Evolutionary conservation across 108 stramenopile genomes (phyloP), one percentile per base, ranked within the genome.

Genomic region (Cyclostephanos invisitatus): DNA sequence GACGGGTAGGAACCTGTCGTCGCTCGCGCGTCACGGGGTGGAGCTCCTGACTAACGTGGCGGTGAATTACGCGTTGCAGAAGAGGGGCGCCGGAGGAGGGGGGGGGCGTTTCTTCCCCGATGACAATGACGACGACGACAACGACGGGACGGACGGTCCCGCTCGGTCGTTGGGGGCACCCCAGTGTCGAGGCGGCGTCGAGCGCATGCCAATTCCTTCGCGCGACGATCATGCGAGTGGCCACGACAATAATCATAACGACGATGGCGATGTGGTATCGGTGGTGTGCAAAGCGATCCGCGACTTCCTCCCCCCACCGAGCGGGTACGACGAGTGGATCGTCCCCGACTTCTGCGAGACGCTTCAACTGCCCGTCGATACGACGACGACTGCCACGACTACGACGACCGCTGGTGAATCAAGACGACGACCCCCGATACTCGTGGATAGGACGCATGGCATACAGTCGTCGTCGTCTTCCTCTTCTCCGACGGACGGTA

Each of bases 311-410:
- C 67, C 70, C 14, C 59, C 89, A 0, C 93, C 93, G 4, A 68
- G 77, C 14, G 83, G 82, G 20, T 87, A 70, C 50, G 77, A 90
- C 42, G 87, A 90, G 70, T 94, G 93, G 93, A 63, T 77, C 14
- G 80, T 91, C 48, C 93, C 93, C 6, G 77, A 86, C 11, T 70
- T 83, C 44, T 90, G 78, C 49, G 73, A 73, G 21, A 58, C 27
- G 1, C 27, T 91, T 5, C 68, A 73, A 44, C 70, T 91, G 57
- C 87, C 87, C 0, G 73, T 56, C 20, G 24, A 67, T 7, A 21
- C 48, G 29, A 37, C 47, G 15, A 11, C 53, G 46, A n/a, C 11
- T 37, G 12, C n/a, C n/a, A 21, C 48, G 29, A 37, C 47, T 2
- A 11, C 53, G 46, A n/a, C 11, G 42, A 6, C 53, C 37, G 49